These are phyloP conservation scores for Suillus paluster DNA, from an alignment of 768 basidiomycete genomes.

Conservation along the genomic window DNA sequence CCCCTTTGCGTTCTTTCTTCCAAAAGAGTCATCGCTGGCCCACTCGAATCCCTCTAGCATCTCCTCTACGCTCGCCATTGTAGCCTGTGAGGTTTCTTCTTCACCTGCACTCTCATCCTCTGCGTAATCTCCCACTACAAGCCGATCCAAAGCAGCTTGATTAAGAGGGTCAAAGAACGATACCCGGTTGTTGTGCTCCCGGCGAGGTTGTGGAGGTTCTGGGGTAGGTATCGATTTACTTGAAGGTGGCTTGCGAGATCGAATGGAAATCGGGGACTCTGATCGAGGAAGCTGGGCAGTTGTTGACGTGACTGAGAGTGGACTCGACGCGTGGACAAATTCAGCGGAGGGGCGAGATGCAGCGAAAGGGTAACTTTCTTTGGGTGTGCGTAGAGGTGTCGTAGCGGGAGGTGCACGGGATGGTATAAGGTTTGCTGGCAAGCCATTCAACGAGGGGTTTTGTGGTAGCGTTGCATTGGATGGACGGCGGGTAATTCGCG, in stretches of 20 bases:
- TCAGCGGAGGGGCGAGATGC: slow-evolving; percentile 23
- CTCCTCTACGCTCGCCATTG: slow-evolving; percentile 92
- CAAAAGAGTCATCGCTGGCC: slow-evolving; percentile 81
- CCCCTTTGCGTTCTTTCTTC: slow-evolving; percentile 64
- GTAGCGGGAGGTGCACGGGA: slow-evolving; percentile 25
- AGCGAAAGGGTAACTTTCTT: slow-evolving; percentile 13
- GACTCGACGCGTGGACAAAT: slow-evolving; percentile 20
- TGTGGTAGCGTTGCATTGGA: slow-evolving; percentile 45
- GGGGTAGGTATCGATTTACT: slow-evolving; percentile 37
- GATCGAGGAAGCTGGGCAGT: slow-evolving; percentile 21
- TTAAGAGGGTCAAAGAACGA: slow-evolving; percentile 85
- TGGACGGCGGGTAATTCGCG: slow-evolving; percentile 45
- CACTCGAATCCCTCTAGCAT: slow-evolving; percentile 99
- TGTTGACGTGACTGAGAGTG: slow-evolving; percentile 18
- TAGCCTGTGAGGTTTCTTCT: slow-evolving; percentile 78
- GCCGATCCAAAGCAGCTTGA: slow-evolving; percentile 71
- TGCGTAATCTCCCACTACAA: slow-evolving; percentile 54
- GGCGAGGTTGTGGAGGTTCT: slow-evolving; percentile 41
- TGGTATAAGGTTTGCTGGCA: slow-evolving; percentile 31
- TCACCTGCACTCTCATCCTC: slow-evolving; percentile 60
- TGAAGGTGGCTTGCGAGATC: slow-evolving; percentile 27
- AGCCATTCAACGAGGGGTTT: slow-evolving; percentile 28
- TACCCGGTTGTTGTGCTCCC: slow-evolving; percentile 70
- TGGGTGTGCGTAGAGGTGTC: slow-evolving; percentile 28
- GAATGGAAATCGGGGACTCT: slow-evolving; percentile 19